phyloP scores from a whole-genome alignment of 2,329 filamentous ascomycete species.

The Alternaria ventricosa region DNA sequence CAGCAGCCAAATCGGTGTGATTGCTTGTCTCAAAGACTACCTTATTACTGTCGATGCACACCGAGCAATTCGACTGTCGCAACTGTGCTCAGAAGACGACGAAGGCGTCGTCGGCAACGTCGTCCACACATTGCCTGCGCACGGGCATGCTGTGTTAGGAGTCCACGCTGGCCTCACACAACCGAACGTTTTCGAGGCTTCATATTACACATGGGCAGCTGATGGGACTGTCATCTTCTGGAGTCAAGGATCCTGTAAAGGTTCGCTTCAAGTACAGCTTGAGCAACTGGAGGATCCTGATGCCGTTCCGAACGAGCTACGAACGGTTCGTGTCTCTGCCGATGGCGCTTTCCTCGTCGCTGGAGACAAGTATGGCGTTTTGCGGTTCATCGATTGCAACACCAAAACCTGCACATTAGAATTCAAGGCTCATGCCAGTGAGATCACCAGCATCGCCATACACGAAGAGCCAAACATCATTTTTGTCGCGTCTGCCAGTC shows the following conservation, averaged over 20 bases:
- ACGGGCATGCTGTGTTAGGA: conserved; percentile 69
- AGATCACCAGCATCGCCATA: conserved; percentile 82
- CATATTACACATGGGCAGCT: conserved; percentile 89
- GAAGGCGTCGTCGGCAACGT: conserved; percentile 38
- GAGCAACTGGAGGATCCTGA: conserved; percentile 63
- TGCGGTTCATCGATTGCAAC: conserved; percentile 70
- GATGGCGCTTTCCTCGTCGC: conserved; percentile 74
- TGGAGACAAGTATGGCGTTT: conserved; percentile 84
- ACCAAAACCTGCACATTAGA: conserved; percentile 70
- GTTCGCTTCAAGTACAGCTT: conserved; percentile 70
- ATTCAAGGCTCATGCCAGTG: conserved; percentile 83
- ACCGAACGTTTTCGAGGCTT: conserved; percentile 67
- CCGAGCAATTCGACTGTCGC: conserved; percentile 70
- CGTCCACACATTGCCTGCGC: conserved; percentile 59
- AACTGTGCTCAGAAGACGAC: conserved; percentile 54
- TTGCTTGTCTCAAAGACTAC: conserved; percentile 47
- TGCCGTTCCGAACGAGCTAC: conserved; percentile 64
- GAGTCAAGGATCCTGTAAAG: conserved; percentile 74
- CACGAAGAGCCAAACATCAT: conserved; percentile 68
- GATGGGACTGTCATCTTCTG: conserved; percentile 84
- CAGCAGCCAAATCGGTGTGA: conserved; percentile 45
- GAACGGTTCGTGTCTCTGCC: conserved; percentile 64
- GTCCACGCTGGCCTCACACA: conserved; percentile 67
- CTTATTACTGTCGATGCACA: conserved; percentile 70
- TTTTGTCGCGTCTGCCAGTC: conserved; percentile 75